Evolutionary conservation across 306 rosid genomes (phyloP), one percentile per base, ranked within the genome.

Genomic region (Pyrus pyrifolia): DNA sequence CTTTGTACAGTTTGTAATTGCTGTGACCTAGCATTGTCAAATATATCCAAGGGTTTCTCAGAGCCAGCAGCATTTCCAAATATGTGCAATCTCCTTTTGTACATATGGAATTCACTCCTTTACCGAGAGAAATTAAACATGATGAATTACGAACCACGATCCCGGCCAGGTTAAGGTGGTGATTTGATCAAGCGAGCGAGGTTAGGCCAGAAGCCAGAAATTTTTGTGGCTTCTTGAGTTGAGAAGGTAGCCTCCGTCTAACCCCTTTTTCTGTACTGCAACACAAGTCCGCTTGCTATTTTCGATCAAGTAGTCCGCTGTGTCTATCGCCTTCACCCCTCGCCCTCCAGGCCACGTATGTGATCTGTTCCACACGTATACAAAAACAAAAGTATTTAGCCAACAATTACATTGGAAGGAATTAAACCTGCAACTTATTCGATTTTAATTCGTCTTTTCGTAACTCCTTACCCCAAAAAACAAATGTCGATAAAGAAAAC

Each of bases 181-280:
- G 19, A 49, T 49, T 49, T 5, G 21, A 49, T 5, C 21, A 5
- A 35, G 40, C 40, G 40, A 49, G 55, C 7, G 55, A 49, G 75
- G 12, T 80, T 62, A 90, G 31, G 98, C 98, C 71, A 93, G 78
- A 61, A 93, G 90, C 98, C 98, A 90, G 92, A 93, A 93, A 64
- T 90, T 90, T 72, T 76, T 87, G 29, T 86, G 91, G 29, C 93
- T 90, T 87, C 87, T 93, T 25, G 96, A 80, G 59, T 87, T 89
- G 82, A 93, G 88, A 80, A 93, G 89, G 81, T 71, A 90, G 52
- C 97, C 97, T 69, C 84, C 94, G 71, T 83, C 83, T 67, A 84
- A 91, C 38, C 89, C 87, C 80, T 90, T 93, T 68, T 86, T 93
- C 78, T 89, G 94, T 2, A 93, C 96, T 2, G 81, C 92, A 78